Evolutionary conservation across 768 basidiomycete genomes (phyloP), one percentile per base, ranked within the genome.

Genomic region (Naganishia friedmannii): DNA sequence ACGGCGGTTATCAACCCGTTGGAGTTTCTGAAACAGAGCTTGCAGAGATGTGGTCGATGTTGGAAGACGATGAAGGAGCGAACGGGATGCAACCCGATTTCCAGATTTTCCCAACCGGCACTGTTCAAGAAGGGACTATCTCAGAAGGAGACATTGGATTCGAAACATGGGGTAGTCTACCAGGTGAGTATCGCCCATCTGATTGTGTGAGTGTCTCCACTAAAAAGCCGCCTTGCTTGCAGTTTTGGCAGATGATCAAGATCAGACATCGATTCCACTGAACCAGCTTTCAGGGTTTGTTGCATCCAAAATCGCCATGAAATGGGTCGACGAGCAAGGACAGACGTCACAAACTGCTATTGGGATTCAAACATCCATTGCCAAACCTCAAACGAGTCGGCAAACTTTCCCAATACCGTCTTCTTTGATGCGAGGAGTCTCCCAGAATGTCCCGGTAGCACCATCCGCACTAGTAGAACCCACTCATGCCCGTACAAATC

Each of bases 1-100:
- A 26, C 55, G 60, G 60, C 48, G 57, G 65, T n/a, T 56, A 46
- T 8, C 66, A 56, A 28, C 55, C 57, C 23, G 67, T 68, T 7
- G 74, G 70, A 2, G 60, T 60, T 17, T 66, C 68, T 23, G 74
- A 74, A 53, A 69, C 68, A 31, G 72, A 76, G n/a, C 39, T 74
- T 53, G 73, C 71, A 26, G 75, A 73, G 26, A 65, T 76, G 69
- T 76, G 75, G 75, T 72, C 74, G 46, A 17, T 71, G 39, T 46
- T 73, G 28, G 72, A 74, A 32, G 74, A 74, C 17, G 70, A 72
- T 31, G 53, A 9, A 34, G 54, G 57, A 32, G 2, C 32, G 28
- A 51, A 48, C 23, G 65, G 8, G 6, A 6, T 21, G 5, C 23
- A 65, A 32, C 23, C 42, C 23, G 26, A 32, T 28, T 17, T 32